Evolutionary conservation across 2,329 filamentous ascomycete genomes (phyloP), one percentile per base, ranked within the genome.

Genomic region (Ophiocordyceps camponoti-rufipedis): DNA sequence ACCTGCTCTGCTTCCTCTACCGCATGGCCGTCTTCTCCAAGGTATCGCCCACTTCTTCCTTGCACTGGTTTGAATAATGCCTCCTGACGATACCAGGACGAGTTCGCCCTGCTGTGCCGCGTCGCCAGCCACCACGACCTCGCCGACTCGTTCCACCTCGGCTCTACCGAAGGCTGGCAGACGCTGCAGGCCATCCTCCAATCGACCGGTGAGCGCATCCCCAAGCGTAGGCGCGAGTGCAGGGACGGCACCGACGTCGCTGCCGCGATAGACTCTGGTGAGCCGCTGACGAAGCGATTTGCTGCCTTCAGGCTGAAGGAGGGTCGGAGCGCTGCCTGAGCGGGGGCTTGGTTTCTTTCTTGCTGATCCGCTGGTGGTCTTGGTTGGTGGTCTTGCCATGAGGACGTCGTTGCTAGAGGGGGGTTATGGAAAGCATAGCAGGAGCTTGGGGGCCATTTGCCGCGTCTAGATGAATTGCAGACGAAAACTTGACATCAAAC

Each of bases 161-260:
- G 87, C 64, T 82, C 86, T 55, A 88, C 83, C 55, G 75, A 82
- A 58, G 91, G 91, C 58, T 98, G 91, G 91, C 84, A 88, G 63
- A 96, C 86, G 48, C 73, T 98, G 58, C 74, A 89, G 66, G 82
- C 84, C 63, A 94, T 98, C 62, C 76, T 96, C 68, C 79, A 91
- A 79, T 84, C 87, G 78, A 87, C 85, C 75, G 86, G 88, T 94
- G 88, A 94, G 84, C 82, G 82, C 78, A 78, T 82, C 76, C 80
- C 80, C 65, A 93, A 91, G 74, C 83, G 77, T 59, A 64, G 60
- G 59, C 67, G 66, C 57, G 60, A 62, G 53, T n/a, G 35, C 35
- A 28, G 40, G 18, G 56, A 58, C 56, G 60, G 59, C 58, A 63
- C 52, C 52, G 54, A 52, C 53, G 50, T 52, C 48, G 51, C 53